phyloP scores from a whole-genome alignment of 192 early-diverging fungal species.

The Linnemannia schmuckeri region DNA sequence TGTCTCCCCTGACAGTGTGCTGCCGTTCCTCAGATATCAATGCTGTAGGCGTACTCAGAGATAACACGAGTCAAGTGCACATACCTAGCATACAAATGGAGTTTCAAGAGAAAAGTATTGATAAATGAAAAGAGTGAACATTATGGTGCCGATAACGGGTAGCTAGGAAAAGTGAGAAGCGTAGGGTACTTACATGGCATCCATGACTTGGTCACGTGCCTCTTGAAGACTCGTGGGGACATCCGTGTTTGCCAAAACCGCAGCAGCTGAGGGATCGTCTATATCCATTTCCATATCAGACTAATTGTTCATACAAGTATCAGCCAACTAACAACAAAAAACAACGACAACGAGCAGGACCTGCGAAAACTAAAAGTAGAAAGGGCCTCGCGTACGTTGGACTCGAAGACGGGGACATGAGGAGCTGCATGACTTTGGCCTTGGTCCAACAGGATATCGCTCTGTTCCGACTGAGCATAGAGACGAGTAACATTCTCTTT shows the following conservation, averaged over 20 bases:
- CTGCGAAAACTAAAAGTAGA: background rate
- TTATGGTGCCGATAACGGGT: background rate
- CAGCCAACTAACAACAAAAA: background rate
- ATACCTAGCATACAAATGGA: background rate
- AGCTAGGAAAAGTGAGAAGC: background rate
- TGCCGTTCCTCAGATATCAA: background rate
- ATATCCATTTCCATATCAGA: background rate
- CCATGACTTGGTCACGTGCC: constrained; percentile 1
- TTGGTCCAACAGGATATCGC: background rate
- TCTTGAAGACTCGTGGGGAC: background rate
- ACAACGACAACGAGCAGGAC: background rate
- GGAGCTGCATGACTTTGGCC: background rate
- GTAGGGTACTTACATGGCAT: background rate
- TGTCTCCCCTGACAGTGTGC: too few relatives aligned
- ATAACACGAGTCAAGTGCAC: background rate
- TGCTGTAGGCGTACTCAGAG: background rate
- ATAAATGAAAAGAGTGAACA: background rate
- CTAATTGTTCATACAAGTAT: background rate
- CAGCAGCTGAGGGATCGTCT: background rate
- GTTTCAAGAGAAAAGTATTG: background rate
- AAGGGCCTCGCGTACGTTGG: background rate
- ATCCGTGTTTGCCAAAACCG: background rate
- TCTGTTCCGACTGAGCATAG: constrained; percentile 1
- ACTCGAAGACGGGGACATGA: background rate
- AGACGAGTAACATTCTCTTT: constrained; percentile 41